Conservation (phyloP, 225 moss, liverwort and hornwort species). For the Straminergon stramineum region DNA sequence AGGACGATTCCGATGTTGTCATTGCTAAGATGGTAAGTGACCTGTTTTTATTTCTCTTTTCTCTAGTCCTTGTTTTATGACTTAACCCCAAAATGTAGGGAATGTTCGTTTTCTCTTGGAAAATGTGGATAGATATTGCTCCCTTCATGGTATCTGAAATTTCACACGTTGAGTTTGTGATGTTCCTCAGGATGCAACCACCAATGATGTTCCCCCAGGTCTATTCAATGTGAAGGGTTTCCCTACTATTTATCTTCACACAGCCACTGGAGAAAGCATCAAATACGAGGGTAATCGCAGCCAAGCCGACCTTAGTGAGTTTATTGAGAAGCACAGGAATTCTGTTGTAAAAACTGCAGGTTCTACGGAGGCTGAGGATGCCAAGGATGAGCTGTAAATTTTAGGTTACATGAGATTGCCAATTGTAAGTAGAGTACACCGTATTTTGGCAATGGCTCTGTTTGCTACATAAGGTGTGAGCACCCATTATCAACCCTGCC, state of each 20-base stretch:
- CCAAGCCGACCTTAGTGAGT: conserved; percentile 57
- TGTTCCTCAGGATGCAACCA: conserved; percentile 65
- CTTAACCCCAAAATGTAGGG: neutral
- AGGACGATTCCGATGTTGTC: conserved; percentile 52
- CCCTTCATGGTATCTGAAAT: neutral
- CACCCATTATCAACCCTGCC: neutral
- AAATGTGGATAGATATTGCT: neutral
- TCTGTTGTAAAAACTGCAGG: neutral
- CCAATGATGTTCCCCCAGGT: conserved; percentile 60
- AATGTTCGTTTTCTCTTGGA: neutral
- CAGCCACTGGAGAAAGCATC: conserved; percentile 44
- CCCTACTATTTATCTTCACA: conserved; percentile 76
- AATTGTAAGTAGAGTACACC: neutral
- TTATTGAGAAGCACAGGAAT: conserved; percentile 61
- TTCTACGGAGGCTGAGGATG: neutral
- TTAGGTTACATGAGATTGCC: neutral
- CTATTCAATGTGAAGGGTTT: conserved; percentile 79
- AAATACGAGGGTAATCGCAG: conserved; percentile 66
- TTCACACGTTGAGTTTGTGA: neutral
- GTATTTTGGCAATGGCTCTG: neutral
- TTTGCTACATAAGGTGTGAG: neutral
- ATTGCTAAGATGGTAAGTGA: conserved; percentile 82
- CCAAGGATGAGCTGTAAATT: conserved; percentile 43
- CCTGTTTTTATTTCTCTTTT: neutral
- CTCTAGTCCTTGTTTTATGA: neutral